Evolutionary conservation across 306 rosid species (phyloP).

Genomic region (Gleditsia sinensis): DNA sequence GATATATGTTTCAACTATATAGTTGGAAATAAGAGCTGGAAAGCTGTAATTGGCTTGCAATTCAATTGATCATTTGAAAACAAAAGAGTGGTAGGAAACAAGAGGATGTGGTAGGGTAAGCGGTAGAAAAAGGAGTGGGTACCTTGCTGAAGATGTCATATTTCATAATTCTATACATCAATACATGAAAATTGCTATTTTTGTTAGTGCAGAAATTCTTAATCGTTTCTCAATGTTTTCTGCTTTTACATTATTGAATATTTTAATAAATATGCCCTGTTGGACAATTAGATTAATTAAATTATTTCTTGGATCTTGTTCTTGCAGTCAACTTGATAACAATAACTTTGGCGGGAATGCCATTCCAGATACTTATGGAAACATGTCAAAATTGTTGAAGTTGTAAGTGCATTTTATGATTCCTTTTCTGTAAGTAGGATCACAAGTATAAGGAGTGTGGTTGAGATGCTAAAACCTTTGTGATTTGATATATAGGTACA

Average conservation of each 20-base stretch:
- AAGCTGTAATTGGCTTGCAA: not conserved
- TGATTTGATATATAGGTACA: not conserved
- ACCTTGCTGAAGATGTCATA: constrained; percentile 5
- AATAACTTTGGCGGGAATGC: constrained; percentile 67
- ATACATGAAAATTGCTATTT: not conserved
- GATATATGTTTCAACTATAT: not conserved
- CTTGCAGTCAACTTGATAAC: constrained; percentile 91
- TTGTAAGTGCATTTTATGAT: constrained; percentile 60
- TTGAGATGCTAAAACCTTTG: not conserved
- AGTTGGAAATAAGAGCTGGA: not conserved
- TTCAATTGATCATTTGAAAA: constrained; percentile 21
- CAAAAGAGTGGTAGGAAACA: not conserved
- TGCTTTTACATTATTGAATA: constrained; percentile 5
- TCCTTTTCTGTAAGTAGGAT: constrained; percentile 13
- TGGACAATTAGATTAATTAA: not conserved
- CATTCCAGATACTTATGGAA: constrained; percentile 69
- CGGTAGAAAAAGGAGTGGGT: not conserved
- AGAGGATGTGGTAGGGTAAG: not conserved
- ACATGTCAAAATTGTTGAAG: constrained; percentile 62
- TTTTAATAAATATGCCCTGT: not conserved
- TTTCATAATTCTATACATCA: not conserved
- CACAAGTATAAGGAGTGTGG: constrained; percentile 10
- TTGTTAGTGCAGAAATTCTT: not conserved
- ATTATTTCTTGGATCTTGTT: constrained; percentile 29
- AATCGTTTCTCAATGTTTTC: not conserved